Evolutionary conservation across 2,329 filamentous ascomycete species (phyloP).

Genomic region (Chaetomium sp.): DNA sequence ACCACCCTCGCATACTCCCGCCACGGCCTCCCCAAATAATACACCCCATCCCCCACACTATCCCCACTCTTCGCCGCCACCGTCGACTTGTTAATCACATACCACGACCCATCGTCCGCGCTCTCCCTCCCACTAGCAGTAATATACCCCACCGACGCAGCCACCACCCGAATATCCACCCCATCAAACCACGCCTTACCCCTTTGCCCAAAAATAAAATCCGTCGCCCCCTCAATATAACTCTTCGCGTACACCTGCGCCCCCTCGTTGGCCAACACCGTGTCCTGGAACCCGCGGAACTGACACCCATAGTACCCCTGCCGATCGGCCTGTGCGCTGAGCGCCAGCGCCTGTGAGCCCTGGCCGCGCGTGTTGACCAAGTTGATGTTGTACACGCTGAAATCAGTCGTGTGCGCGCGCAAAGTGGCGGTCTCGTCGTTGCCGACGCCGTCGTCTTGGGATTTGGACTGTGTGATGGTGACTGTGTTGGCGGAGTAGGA

Average conservation of each 20-base stretch:
- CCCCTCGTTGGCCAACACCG: slow-evolving; percentile 40
- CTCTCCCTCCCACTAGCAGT: slow-evolving; percentile 36
- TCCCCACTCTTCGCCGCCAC: slow-evolving; percentile 35
- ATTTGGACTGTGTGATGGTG: slow-evolving; percentile 41
- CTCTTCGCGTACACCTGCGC: slow-evolving; percentile 41
- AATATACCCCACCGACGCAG: slow-evolving; percentile 5
- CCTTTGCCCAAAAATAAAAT: slow-evolving; percentile 43
- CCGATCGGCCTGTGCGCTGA: slow-evolving; percentile 35
- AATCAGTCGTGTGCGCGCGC: slow-evolving; percentile 39
- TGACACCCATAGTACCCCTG: slow-evolving; percentile 42
- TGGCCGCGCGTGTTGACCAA: slow-evolving; percentile 41
- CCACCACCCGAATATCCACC: slow-evolving; percentile 11
- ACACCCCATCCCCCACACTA: slow-evolving; percentile 33
- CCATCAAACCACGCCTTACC: slow-evolving; percentile 40
- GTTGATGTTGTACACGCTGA: slow-evolving; percentile 58
- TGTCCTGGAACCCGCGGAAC: slow-evolving; percentile 45
- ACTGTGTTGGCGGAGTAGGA: slow-evolving; percentile 52
- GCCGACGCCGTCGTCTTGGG: slow-evolving; percentile 40
- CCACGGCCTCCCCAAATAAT: slow-evolving; percentile 46
- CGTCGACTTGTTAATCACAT: slow-evolving; percentile 41
- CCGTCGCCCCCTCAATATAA: slow-evolving; percentile 42
- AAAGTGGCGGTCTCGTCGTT: slow-evolving; percentile 49
- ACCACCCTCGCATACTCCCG: slow-evolving; percentile 40
- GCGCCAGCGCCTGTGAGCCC: slow-evolving; percentile 41
- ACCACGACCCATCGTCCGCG: slow-evolving; percentile 34